Percentiles rank a stretch among this genome's conserved stretches.
phyloP scores from a whole-genome alignment of 768 basidiomycete species.

The Tulasnella sp. region DNA sequence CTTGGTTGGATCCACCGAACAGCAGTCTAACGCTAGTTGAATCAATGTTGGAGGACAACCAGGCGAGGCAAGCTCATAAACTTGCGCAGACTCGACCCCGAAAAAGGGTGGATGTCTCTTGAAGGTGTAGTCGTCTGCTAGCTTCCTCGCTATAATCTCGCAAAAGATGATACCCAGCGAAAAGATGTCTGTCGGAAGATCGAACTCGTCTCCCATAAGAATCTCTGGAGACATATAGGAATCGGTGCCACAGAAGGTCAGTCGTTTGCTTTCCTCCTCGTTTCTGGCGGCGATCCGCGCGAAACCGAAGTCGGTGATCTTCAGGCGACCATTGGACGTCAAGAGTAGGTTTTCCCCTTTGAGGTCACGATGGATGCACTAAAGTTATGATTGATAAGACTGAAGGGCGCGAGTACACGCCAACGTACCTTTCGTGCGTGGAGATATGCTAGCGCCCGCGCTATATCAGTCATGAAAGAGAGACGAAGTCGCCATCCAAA shows the following conservation, averaged over 20 bases:
- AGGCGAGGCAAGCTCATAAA: constrained; percentile 48
- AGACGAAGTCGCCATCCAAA: constrained; percentile 90
- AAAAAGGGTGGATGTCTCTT: constrained; percentile 62
- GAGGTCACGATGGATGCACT: constrained; percentile 53
- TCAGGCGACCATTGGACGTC: constrained; percentile 84
- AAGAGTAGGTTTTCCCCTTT: constrained; percentile 98
- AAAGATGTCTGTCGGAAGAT: constrained; percentile 87
- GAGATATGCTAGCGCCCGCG: constrained; percentile 91
- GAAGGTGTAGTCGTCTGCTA: constrained; percentile 64
- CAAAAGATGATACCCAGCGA: constrained; percentile 88
- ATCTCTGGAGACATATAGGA: constrained; percentile 98
- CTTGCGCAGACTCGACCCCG: constrained; percentile 62
- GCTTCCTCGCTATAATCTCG: constrained; percentile 69
- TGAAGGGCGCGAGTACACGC: background rate
- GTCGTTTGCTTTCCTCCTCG: constrained; percentile 73
- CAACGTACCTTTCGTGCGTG: constrained; percentile 61
- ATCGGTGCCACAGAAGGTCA: constrained; percentile 81
- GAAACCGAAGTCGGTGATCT: constrained; percentile 98
- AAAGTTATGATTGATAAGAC: background rate
- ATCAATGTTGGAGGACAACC: constrained; percentile 73
- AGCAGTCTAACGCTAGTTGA: constrained; percentile 65
- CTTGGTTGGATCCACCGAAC: constrained; percentile 44
- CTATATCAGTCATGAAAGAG: constrained; percentile 89
- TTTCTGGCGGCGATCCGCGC: constrained; percentile 88
- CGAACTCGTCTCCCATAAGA: constrained; percentile 79